Percentiles rank a stretch among this genome's conserved stretches.
Evolutionary conservation across 192 early-diverging fungal species (phyloP).

Genomic region (Entomortierella beljakovae): DNA sequence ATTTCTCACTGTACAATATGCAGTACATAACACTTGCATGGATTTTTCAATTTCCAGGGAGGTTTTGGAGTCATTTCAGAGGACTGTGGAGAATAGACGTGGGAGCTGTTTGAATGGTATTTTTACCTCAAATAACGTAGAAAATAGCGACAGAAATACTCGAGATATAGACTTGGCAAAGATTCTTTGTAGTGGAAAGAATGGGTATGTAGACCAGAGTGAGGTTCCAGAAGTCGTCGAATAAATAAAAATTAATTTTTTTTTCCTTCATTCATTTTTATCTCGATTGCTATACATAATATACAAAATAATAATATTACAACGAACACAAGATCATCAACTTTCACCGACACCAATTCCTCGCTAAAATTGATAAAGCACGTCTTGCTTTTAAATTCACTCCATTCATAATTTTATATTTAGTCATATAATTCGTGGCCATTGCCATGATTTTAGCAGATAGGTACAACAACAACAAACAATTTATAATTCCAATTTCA

Average conservation of each 20-base stretch:
- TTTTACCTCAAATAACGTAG: no score
- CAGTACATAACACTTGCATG: slow-evolving; percentile 41
- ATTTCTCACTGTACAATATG: slow-evolving; percentile 48
- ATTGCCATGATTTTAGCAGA: slow-evolving; percentile 43
- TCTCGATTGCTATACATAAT: no score
- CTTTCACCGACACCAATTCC: neutral
- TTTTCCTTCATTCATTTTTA: no score
- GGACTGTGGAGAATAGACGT: slow-evolving; percentile 16
- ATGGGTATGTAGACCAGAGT: slow-evolving; percentile 36
- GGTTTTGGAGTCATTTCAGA: slow-evolving; percentile 29
- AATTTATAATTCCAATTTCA: no score
- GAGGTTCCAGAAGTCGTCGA: slow-evolving; percentile 52
- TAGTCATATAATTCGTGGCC: slow-evolving; percentile 19
- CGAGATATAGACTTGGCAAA: slow-evolving; percentile 21
- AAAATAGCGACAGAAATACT: neutral
- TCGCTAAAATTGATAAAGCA: neutral
- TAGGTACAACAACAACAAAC: slow-evolving; percentile 22
- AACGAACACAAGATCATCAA: no score
- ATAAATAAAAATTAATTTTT: slow-evolving; percentile 4
- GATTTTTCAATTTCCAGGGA: slow-evolving; percentile 41
- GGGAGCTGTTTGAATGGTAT: no score
- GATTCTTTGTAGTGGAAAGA: slow-evolving; percentile 30
- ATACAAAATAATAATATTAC: no score
- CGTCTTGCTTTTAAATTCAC: neutral
- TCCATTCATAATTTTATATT: slow-evolving; percentile 20